Conservation (phyloP, 1,284 basidiomycete genomes). For the Heterobasidion irregulare region DNA sequence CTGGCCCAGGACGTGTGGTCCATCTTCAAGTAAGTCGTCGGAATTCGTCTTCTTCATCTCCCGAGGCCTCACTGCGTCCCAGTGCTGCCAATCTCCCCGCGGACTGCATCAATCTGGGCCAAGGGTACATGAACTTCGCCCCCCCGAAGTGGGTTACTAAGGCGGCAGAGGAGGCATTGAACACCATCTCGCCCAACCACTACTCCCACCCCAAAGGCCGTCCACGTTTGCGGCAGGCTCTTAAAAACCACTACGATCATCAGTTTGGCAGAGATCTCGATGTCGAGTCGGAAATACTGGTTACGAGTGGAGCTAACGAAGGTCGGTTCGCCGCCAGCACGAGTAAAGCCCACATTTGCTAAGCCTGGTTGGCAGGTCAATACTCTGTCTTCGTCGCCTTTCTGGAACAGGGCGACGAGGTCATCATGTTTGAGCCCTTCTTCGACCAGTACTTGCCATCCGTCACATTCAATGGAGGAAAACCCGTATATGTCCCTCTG, state of each 20-base stretch:
- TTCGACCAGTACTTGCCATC: conserved; percentile 96
- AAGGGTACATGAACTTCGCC: conserved; percentile 91
- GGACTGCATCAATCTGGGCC: conserved; percentile 88
- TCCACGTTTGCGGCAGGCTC: conserved; percentile 77
- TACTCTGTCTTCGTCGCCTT: conserved; percentile 89
- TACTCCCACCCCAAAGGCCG: conserved; percentile 90
- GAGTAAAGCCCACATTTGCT: not conserved
- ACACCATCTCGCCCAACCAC: conserved; percentile 67
- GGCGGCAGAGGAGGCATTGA: conserved; percentile 69
- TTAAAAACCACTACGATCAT: conserved; percentile 71
- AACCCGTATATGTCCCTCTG: conserved; percentile 90
- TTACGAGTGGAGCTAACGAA: conserved; percentile 95
- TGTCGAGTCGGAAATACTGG: conserved; percentile 82
- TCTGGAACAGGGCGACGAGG: conserved; percentile 87
- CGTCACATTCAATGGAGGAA: conserved; percentile 88
- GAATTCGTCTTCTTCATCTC: conserved; percentile 6
- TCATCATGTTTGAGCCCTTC: conserved; percentile 97
- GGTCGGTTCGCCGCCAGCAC: conserved; percentile 34
- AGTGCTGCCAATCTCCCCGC: conserved; percentile 80
- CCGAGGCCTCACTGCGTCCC: conserved; percentile 9
- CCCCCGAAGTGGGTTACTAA: conserved; percentile 81
- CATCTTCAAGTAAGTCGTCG: conserved; percentile 71
- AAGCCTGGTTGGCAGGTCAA: conserved; percentile 48
- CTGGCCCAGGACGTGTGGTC: conserved; percentile 86
- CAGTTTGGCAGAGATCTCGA: conserved; percentile 71